A percentile compares a stretch with the other conserved stretches of the same genome.
phyloP scores from a whole-genome alignment of 768 basidiomycete genomes.

The Lentinula detonsa region DNA sequence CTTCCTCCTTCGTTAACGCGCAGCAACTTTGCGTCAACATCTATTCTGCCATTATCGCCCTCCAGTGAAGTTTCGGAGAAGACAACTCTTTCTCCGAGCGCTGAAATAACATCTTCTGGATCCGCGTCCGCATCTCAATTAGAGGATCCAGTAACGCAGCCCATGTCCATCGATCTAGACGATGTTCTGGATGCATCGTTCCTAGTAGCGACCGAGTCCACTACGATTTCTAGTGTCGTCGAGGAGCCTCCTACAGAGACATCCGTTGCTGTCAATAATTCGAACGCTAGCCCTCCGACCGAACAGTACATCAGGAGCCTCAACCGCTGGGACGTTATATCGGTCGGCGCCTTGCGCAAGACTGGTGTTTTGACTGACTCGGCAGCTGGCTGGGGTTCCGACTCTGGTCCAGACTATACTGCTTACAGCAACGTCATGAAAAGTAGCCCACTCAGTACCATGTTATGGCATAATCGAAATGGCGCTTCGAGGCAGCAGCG shows the following conservation, averaged over 20 bases:
- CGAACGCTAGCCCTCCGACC: conserved; percentile 17
- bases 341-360: conserved; percentile 68
- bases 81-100: not conserved
- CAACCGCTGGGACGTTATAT: conserved; percentile 68
- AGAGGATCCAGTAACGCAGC: conserved; percentile 37
- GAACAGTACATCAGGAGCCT: conserved; percentile 42
- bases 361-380: conserved; percentile 20
- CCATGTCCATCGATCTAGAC: conserved; percentile 46
- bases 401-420: conserved; percentile 27
- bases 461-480: conserved; percentile 44
- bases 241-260: conserved; percentile 6
- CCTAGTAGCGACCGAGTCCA: conserved; percentile 44
- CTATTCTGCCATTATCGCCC: not conserved
- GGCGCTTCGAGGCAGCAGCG: conserved; percentile 18
- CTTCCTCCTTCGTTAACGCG: conserved; percentile 3
- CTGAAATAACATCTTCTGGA: not conserved
- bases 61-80: not conserved
- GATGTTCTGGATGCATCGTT: conserved; percentile 76
- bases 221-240: conserved; percentile 13
- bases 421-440: conserved; percentile 41
- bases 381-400: conserved; percentile 28
- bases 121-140: conserved; percentile 7
- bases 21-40: not conserved
- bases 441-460: conserved; percentile 48
- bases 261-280: not conserved